A percentile compares a stretch with the other conserved stretches of the same genome.
These are phyloP conservation scores for Parsonsia alboflavescens DNA, from an alignment of 257 asterid genomes.

Conservation along the genomic window DNA sequence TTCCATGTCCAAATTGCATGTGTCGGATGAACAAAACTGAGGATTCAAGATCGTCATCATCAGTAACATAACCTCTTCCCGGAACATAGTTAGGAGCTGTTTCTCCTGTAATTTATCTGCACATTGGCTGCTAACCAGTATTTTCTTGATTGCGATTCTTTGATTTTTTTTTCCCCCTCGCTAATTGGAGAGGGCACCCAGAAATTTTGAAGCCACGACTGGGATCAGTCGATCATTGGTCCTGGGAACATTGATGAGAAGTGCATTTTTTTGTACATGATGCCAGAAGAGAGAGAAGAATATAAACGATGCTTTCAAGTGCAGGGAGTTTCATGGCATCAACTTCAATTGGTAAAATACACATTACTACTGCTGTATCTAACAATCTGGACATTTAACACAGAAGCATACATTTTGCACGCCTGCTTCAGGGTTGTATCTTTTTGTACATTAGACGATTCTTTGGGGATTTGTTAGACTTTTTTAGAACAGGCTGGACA, in stretches of 20 bases:
- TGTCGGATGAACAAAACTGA: slow-evolving; percentile 62
- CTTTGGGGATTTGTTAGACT: slow-evolving; percentile 28
- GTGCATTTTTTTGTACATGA: slow-evolving; percentile 34
- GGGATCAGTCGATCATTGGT: slow-evolving; percentile 23
- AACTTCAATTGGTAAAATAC: slow-evolving; percentile 22
- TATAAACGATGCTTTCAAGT: slow-evolving; percentile 17
- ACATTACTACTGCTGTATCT: slow-evolving; percentile 36
- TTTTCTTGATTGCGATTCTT: slow-evolving; percentile 51
- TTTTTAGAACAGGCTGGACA: slow-evolving; percentile 37
- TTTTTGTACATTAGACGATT: slow-evolving; percentile 42
- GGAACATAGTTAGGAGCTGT: slow-evolving; percentile 19
- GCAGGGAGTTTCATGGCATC: slow-evolving; percentile 21
- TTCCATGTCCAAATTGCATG: slow-evolving; percentile 99
- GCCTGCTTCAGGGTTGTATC: slow-evolving; percentile 33
- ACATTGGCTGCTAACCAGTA: slow-evolving; percentile 46
- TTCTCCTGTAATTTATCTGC: slow-evolving; percentile 16
- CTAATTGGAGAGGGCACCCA: slow-evolving; percentile 26
- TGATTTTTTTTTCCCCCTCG: slow-evolving; percentile 45
- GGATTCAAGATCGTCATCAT: slow-evolving; percentile 45
- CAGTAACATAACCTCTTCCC: slow-evolving; percentile 34
- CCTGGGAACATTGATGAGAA: slow-evolving; percentile 19
- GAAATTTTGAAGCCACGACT: slow-evolving; percentile 27
- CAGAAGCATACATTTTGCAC: slow-evolving; percentile 13
- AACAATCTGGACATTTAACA: slow-evolving; percentile 29
- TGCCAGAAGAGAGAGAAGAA: slow-evolving; percentile 27